These are phyloP conservation scores for Saksenaea vasiformis DNA, from an alignment of 371 early-diverging fungal species.

Conservation along the genomic window DNA sequence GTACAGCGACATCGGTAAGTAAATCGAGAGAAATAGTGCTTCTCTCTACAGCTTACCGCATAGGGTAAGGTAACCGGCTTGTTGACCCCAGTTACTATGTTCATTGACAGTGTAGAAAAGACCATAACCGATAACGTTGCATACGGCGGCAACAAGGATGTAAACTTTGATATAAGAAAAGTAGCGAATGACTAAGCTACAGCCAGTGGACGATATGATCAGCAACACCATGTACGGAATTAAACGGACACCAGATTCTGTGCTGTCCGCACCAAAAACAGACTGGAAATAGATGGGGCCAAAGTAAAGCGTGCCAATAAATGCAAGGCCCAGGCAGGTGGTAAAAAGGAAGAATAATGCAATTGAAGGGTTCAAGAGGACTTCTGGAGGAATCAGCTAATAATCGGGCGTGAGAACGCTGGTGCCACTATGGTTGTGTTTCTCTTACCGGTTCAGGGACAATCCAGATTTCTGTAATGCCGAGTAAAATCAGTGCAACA, in stretches of 20 bases:
- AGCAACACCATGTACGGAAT: slow-evolving; percentile 47
- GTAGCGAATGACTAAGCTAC: slow-evolving; percentile 20
- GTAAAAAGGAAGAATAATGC: slow-evolving; percentile 16
- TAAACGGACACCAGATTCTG: slow-evolving; percentile 41
- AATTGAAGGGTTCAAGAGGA: slow-evolving; percentile 19
- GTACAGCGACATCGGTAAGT: neutral
- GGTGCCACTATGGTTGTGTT: neutral
- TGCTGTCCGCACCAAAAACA: slow-evolving; percentile 43
- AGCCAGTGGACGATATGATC: slow-evolving; percentile 40
- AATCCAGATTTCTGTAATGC: slow-evolving; percentile 20
- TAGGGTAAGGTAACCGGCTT: slow-evolving; percentile 43
- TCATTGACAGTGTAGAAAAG: slow-evolving; percentile 43
- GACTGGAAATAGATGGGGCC: slow-evolving; percentile 63
- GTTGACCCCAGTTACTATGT: slow-evolving; percentile 36
- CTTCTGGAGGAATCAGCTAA: slow-evolving; percentile 17
- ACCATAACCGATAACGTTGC: slow-evolving; percentile 43
- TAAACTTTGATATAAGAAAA: slow-evolving; percentile 34
- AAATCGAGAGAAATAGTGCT: neutral
- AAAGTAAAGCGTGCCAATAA: slow-evolving; percentile 73
- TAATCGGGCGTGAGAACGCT: slow-evolving; percentile 11
- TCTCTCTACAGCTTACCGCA: slow-evolving; percentile 16
- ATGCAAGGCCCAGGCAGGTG: slow-evolving; percentile 69
- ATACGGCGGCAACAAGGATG: slow-evolving; percentile 26
- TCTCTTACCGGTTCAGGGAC: slow-evolving; percentile 17
- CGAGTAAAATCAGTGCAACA: slow-evolving; percentile 11